phyloP scores from a whole-genome alignment of 495 filamentous ascomycete genomes.

The Talaromyces ruber region DNA sequence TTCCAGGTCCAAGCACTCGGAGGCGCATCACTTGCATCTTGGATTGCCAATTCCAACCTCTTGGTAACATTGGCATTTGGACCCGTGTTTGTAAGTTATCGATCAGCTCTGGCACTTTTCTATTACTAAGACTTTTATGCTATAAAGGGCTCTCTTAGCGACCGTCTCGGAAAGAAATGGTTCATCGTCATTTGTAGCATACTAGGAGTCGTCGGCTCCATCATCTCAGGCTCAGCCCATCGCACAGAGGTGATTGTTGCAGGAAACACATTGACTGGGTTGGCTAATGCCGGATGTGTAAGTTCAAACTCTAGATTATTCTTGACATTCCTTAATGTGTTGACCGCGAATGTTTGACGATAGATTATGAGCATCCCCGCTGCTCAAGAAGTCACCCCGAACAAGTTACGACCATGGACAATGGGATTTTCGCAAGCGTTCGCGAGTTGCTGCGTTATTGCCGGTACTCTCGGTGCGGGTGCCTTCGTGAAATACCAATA shows the following conservation, averaged over 20 bases:
- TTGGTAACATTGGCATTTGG: background rate
- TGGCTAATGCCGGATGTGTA: slow-evolving; percentile 1
- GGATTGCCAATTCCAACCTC: slow-evolving; percentile 2
- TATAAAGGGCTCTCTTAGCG: background rate
- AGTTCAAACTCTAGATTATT: background rate
- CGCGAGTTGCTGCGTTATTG: background rate
- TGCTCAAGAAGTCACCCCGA: background rate
- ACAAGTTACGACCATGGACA: background rate
- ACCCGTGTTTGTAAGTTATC: background rate
- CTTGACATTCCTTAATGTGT: background rate
- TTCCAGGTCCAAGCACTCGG: background rate
- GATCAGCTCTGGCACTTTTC: background rate
- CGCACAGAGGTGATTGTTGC: background rate
- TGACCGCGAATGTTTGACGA: background rate
- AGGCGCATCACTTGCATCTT: background rate
- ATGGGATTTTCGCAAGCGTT: background rate
- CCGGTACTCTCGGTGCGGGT: slow-evolving; percentile 1
- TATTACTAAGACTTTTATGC: background rate
- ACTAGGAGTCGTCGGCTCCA: background rate
- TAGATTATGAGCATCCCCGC: background rate
- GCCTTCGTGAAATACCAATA: slow-evolving; percentile 1
- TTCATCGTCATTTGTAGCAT: slow-evolving; percentile 1
- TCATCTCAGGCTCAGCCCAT: background rate
- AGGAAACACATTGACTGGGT: background rate
- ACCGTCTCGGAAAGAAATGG: slow-evolving; percentile 3